These are phyloP conservation scores for Eucalyptus lansdowneana DNA, from an alignment of 345 rosid species.

Conservation along the genomic window DNA sequence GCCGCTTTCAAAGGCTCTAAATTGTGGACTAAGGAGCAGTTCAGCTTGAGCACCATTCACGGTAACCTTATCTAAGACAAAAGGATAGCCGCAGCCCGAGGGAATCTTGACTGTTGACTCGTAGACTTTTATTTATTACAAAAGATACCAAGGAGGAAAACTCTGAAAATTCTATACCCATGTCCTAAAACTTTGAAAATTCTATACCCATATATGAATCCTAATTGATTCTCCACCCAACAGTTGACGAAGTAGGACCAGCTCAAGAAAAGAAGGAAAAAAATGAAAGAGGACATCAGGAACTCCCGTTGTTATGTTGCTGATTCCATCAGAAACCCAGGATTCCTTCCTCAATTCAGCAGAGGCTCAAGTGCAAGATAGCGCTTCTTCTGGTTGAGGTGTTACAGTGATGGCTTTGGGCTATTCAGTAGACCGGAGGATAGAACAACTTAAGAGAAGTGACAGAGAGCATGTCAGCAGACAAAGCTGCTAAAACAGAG, in stretches of 20 bases:
- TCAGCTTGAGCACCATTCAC: not conserved
- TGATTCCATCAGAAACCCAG: not conserved
- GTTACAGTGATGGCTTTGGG: too few relatives aligned
- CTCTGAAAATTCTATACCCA: not conserved
- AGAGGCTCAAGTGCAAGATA: not conserved
- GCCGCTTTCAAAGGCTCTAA: not conserved
- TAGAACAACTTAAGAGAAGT: too few relatives aligned
- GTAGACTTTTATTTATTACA: not conserved
- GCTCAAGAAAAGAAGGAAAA: not conserved
- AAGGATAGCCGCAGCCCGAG: not conserved
- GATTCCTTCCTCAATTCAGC: not conserved
- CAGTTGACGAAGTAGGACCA: not conserved
- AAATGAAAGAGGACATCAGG: not conserved
- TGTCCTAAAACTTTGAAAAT: not conserved
- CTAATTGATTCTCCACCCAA: not conserved
- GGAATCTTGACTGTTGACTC: not conserved
- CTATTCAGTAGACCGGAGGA: too few relatives aligned
- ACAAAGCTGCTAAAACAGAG: too few relatives aligned
- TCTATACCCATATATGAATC: not conserved
- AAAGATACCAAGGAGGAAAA: not conserved
- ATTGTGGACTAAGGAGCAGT: not conserved
- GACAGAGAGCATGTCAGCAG: too few relatives aligned
- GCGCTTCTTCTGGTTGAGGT: too few relatives aligned
- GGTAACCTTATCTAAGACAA: not conserved
- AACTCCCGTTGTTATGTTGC: not conserved